These are phyloP conservation scores for Calonectria henricotiae DNA, from an alignment of 2,329 filamentous ascomycete genomes.

Conservation along the genomic window DNA sequence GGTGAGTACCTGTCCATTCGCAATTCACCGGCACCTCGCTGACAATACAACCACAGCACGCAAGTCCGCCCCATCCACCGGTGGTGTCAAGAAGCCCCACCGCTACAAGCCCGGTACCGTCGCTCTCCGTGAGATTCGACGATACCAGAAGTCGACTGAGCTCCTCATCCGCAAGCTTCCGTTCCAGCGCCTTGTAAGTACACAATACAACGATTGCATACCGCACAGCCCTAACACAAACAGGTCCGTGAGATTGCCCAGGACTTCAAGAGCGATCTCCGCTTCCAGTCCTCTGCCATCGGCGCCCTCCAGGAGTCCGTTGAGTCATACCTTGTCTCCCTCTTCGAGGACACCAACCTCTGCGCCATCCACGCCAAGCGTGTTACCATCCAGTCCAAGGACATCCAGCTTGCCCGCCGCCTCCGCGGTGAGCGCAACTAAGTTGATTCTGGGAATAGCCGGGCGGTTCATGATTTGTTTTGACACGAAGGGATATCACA, in stretches of 20 bases:
- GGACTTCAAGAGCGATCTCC: slow-evolving; percentile 94
- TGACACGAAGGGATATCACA: slow-evolving; percentile 58
- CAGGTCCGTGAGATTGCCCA: slow-evolving; percentile 94
- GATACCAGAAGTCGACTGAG: slow-evolving; percentile 98
- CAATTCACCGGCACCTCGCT: slow-evolving; percentile 8
- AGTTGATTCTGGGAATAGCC: slow-evolving; percentile 55
- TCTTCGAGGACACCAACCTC: slow-evolving; percentile 98
- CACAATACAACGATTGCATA: background rate
- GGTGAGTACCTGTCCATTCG: slow-evolving; percentile 58
- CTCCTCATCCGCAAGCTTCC: slow-evolving; percentile 97
- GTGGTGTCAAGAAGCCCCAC: slow-evolving; percentile 97
- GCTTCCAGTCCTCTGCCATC: slow-evolving; percentile 99
- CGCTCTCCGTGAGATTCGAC: slow-evolving; percentile 98
- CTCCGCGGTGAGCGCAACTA: slow-evolving; percentile 95
- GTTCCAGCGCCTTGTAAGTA: slow-evolving; percentile 90
- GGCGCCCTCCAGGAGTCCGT: slow-evolving; percentile 98
- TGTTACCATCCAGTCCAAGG: slow-evolving; percentile 98
- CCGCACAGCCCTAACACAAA: slow-evolving; percentile 31
- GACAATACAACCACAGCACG: slow-evolving; percentile 68
- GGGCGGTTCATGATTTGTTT: slow-evolving; percentile 63
- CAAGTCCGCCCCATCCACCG: slow-evolving; percentile 97
- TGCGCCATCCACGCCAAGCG: slow-evolving; percentile 99
- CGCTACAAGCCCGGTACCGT: slow-evolving; percentile 93
- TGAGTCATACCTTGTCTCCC: slow-evolving; percentile 97
- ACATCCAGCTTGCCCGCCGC: slow-evolving; percentile 96